phyloP scores from a whole-genome alignment of 2,329 filamentous ascomycete species.

The Paramyrothecium sp. region DNA sequence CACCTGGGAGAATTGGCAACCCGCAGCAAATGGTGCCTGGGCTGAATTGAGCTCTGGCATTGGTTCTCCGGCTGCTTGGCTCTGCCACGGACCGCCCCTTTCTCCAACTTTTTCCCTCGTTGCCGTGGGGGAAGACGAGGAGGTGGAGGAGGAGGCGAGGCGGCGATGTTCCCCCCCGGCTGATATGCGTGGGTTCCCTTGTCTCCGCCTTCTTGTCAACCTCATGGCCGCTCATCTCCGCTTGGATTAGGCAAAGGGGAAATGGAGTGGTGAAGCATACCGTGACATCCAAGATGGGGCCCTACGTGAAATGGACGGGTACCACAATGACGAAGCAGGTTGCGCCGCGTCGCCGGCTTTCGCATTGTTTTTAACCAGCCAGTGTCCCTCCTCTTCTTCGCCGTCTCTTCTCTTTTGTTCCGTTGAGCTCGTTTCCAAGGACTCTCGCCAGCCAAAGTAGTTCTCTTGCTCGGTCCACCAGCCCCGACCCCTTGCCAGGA shows the following conservation, averaged over 20 bases:
- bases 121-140: too few relatives aligned
- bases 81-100: neutral
- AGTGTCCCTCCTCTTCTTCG: neutral
- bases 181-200: neutral
- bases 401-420: neutral
- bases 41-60: neutral
- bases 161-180: neutral
- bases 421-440: neutral
- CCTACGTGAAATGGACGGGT: neutral
- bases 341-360: neutral
- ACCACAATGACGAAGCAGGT: neutral
- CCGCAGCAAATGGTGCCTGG: neutral
- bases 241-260: neutral
- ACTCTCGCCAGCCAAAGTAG: neutral
- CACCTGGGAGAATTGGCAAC: neutral
- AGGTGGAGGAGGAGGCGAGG: too few relatives aligned
- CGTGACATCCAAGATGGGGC: neutral
- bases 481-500: neutral
- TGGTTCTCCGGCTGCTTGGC: neutral
- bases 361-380: neutral
- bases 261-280: neutral
- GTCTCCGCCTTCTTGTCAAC: neutral
- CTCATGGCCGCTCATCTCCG: neutral
- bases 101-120: neutral
- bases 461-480: neutral